Conservation (phyloP, 108 stramenopile species). For the Cyclotella atomus region DNA sequence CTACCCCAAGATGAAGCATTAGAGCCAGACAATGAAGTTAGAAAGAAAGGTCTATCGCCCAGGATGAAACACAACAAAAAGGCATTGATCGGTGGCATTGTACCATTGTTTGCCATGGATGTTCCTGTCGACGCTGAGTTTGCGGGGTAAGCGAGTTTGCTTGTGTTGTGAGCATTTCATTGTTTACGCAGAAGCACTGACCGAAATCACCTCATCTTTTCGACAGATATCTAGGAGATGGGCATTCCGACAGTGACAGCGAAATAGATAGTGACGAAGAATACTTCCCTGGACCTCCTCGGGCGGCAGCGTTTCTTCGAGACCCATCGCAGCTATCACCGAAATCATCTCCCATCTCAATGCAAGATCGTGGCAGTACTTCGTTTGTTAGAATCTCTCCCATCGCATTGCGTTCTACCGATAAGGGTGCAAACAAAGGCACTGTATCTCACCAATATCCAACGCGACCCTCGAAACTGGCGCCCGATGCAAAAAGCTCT, state of each 20-base stretch:
- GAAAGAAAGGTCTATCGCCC: not conserved
- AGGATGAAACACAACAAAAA: constrained; percentile 13
- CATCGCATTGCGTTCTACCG: not conserved
- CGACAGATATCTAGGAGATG: not conserved
- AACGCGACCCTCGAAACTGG: no score
- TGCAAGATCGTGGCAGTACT: not conserved
- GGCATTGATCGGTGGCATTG: not conserved
- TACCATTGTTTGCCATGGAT: constrained; percentile 17
- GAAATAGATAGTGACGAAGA: not conserved
- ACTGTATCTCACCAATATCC: not conserved
- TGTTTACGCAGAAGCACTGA: not conserved
- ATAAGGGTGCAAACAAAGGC: not conserved
- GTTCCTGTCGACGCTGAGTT: not conserved
- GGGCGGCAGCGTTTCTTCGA: not conserved
- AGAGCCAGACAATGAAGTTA: not conserved
- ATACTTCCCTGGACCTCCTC: not conserved
- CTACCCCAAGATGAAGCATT: not conserved
- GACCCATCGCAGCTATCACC: not conserved
- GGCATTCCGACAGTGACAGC: not conserved
- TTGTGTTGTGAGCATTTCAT: no score
- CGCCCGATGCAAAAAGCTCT: no score
- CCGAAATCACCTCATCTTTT: not conserved
- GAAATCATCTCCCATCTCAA: not conserved
- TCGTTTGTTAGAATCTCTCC: constrained; percentile 11
- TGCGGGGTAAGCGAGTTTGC: constrained; percentile 17